Conservation (phyloP, 768 basidiomycete species). For the Mycena albidolilacea region DNA sequence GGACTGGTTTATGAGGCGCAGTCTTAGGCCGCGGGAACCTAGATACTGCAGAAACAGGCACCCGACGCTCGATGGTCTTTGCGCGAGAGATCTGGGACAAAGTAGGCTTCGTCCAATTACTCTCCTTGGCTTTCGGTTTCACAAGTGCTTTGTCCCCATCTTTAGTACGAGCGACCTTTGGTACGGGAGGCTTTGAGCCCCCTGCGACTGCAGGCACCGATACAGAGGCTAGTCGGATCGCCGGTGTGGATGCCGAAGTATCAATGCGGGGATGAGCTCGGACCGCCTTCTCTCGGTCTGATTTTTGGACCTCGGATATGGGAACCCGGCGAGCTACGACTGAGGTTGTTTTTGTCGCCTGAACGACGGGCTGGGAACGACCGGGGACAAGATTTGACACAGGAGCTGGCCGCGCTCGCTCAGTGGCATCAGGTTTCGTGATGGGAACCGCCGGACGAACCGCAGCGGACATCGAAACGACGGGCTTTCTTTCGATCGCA, state of each 20-base stretch:
- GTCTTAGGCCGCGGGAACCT: slow-evolving; percentile 15
- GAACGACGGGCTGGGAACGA: slow-evolving; percentile 20
- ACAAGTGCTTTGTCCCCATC: slow-evolving; percentile 1
- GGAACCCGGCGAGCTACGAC: slow-evolving; percentile 33
- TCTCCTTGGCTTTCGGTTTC: slow-evolving; percentile 32
- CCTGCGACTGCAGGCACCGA: neutral
- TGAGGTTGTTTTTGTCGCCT: slow-evolving; percentile 4
- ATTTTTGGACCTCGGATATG: slow-evolving; percentile 20
- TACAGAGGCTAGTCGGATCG: slow-evolving; percentile 25
- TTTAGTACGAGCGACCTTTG: slow-evolving; percentile 16
- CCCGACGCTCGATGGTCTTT: slow-evolving; percentile 34
- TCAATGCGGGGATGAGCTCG: slow-evolving; percentile 29
- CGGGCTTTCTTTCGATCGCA: slow-evolving; percentile 28
- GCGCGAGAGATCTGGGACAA: slow-evolving; percentile 36
- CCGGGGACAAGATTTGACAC: slow-evolving; percentile 12
- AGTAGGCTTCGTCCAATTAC: slow-evolving; percentile 32
- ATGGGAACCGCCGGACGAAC: slow-evolving; percentile 20
- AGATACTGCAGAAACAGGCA: slow-evolving; percentile 28
- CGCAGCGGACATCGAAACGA: slow-evolving; percentile 39
- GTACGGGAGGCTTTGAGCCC: slow-evolving; percentile 9
- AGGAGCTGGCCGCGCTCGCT: slow-evolving; percentile 25
- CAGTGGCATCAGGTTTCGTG: slow-evolving; percentile 12
- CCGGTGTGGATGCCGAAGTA: slow-evolving; percentile 36
- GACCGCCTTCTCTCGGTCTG: slow-evolving; percentile 26
- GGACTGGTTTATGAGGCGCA: slow-evolving; percentile 20